Evolutionary conservation across 768 basidiomycete genomes (phyloP).

Genomic region (Paxillus rubicundulus): DNA sequence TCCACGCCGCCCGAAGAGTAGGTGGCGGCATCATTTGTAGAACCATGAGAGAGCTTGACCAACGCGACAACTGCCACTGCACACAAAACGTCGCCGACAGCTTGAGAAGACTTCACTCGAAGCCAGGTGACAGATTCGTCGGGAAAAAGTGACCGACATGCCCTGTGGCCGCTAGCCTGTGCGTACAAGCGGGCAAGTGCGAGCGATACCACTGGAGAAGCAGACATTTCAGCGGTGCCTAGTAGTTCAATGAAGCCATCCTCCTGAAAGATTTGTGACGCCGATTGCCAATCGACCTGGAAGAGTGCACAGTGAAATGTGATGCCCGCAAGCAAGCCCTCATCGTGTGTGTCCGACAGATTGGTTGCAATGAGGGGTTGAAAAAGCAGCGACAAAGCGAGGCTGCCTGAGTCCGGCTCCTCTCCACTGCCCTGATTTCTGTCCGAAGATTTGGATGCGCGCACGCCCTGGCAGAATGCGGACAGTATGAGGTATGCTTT

Average conservation of each 20-base stretch:
- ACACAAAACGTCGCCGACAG: conserved; percentile 45
- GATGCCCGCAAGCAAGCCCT: conserved; percentile 48
- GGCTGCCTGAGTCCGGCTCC: conserved; percentile 46
- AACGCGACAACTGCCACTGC: conserved; percentile 71
- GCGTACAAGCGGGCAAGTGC: conserved; percentile 72
- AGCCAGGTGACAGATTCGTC: conserved; percentile 66
- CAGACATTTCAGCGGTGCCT: conserved; percentile 61
- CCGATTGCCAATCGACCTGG: conserved; percentile 74
- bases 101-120: conserved; percentile 50
- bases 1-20: conserved; percentile 3
- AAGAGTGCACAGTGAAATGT: conserved; percentile 77
- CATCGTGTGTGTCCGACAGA: conserved; percentile 58
- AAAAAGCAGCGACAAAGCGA: conserved; percentile 49
- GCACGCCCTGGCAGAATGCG: conserved; percentile 60
- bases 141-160: conserved; percentile 61
- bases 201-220: conserved; percentile 47
- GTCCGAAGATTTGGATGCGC: conserved; percentile 36
- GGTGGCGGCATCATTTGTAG: conserved; percentile 39
- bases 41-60: conserved; percentile 71
- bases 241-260: conserved; percentile 65
- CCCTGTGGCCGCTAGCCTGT: conserved; percentile 73
- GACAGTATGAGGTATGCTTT: conserved; percentile 73
- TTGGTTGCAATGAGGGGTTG: conserved; percentile 46
- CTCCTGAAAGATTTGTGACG: conserved; percentile 58
- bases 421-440: conserved; percentile 36